Conservation (phyloP, 352 stramenopile species). For the Globisporangium emineosum region DNA sequence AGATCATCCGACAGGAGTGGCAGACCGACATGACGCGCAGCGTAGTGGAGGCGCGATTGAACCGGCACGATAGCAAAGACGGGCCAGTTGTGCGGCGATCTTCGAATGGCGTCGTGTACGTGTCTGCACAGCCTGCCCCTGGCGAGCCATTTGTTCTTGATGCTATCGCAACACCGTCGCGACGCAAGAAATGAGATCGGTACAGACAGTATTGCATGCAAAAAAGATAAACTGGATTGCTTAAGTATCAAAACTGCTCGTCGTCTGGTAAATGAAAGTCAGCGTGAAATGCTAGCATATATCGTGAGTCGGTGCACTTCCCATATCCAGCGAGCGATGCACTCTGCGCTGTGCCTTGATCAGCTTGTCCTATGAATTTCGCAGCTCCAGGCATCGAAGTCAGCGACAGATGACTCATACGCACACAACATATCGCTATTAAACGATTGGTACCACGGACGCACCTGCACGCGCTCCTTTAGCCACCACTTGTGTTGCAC, state of each 20-base stretch:
- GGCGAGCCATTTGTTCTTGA: slow-evolving; percentile 29
- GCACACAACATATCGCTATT: background rate
- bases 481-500: slow-evolving; percentile 13
- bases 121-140: slow-evolving; percentile 24
- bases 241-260: background rate
- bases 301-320: background rate
- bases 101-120: slow-evolving; percentile 45
- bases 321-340: slow-evolving; percentile 10
- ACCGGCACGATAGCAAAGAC: slow-evolving; percentile 53
- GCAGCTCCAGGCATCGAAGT: background rate
- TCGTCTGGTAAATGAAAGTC: background rate
- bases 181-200: slow-evolving; percentile 17
- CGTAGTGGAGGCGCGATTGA: slow-evolving; percentile 51
- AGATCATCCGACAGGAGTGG: slow-evolving; percentile 60
- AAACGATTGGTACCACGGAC: background rate
- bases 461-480: slow-evolving; percentile 8
- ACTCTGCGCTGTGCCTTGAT: slow-evolving; percentile 9
- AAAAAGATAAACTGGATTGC: background rate
- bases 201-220: background rate
- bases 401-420: background rate
- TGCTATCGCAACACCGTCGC: slow-evolving; percentile 25
- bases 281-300: background rate
- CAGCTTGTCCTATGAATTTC: slow-evolving; percentile 11
- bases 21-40: slow-evolving; percentile 53
- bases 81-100: slow-evolving; percentile 55